These are phyloP conservation scores for Alternaria solani DNA, from an alignment of 2,329 filamentous ascomycete species.

Conservation along the genomic window DNA sequence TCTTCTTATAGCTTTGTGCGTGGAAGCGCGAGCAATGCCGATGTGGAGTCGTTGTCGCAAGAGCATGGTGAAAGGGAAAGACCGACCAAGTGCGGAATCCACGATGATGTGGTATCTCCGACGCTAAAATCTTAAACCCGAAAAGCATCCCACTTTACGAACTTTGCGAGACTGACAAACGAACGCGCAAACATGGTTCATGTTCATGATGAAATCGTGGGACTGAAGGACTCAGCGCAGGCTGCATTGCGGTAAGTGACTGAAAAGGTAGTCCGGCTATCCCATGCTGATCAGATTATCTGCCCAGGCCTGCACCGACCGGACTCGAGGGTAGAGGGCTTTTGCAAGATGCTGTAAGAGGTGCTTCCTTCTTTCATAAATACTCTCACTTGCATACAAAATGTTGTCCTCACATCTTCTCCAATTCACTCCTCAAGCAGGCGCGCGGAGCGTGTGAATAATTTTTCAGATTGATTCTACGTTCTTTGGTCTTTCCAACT, in stretches of 20 bases:
- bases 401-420: neutral
- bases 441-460: neutral
- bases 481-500: neutral
- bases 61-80: neutral
- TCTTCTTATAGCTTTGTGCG: constrained; percentile 2
- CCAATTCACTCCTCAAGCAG: neutral
- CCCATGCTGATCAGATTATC: neutral
- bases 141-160: constrained; percentile 3
- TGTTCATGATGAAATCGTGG: constrained; percentile 25
- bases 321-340: constrained; percentile 34
- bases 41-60: neutral
- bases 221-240: constrained; percentile 25
- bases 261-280: neutral
- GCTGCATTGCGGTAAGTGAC: constrained; percentile 28
- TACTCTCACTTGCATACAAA: neutral
- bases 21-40: constrained; percentile 6
- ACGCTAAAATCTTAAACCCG: constrained; percentile 35
- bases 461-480: neutral
- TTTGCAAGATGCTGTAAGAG: constrained; percentile 49
- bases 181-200: constrained; percentile 21
- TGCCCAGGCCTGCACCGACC: constrained; percentile 39
- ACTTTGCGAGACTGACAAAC: constrained; percentile 12
- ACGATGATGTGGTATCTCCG: neutral
- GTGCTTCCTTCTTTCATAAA: constrained; percentile 35
- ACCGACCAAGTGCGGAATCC: neutral